Base-by-base conservation (phyloP, 768 basidiomycete genomes). In the Sarcodon aspratus region DNA sequence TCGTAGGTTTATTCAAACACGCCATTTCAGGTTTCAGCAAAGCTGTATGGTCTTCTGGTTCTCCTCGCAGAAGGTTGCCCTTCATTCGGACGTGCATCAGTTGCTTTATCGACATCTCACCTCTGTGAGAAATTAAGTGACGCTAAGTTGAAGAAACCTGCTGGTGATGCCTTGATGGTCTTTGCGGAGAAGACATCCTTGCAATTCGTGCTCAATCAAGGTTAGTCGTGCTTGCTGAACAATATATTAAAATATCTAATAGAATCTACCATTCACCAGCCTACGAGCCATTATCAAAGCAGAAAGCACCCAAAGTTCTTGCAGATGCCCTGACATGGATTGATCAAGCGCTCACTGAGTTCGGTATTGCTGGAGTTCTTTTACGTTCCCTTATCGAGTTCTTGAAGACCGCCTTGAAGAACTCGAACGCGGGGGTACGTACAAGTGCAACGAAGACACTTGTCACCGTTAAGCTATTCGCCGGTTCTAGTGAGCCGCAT, bases 281-380 rank as follows among this genome's bases (percentile, higher is more conserved):
- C 0, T 99, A 96, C 60, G 96, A 97, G 18, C 86, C 95, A 0
- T 68, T 99, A 58, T 78, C 79, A 31, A 96, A 94, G 65, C 92
- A 93, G 62, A 99, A 99, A 62, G 95, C 96, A 3, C 95, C 96
- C 0, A 99, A 98, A 66, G 90, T 92, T 38, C 74, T 97, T 33
- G 90, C 93, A 0, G 96, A 99, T 61, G 83, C 93, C 2, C 65
- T 94, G 44, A 67, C 72, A 21, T 98, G 95, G 93, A 76, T 96
- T 50, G 91, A 92, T 50, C 75, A 80, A 33, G 84, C 86, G 7
- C 66, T 99, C 33, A 72, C 70, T 13, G 96, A 98, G 49, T 99
- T 99, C 61, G 96, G 96, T 36, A 87, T 93, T 52, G 75, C 79
- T 21, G 94, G 94, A 4, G 60, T 99, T 33, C 80, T 86, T 5